Conservation (phyloP, 2,329 filamentous ascomycete species). For the Raffaelea albimanens region DNA sequence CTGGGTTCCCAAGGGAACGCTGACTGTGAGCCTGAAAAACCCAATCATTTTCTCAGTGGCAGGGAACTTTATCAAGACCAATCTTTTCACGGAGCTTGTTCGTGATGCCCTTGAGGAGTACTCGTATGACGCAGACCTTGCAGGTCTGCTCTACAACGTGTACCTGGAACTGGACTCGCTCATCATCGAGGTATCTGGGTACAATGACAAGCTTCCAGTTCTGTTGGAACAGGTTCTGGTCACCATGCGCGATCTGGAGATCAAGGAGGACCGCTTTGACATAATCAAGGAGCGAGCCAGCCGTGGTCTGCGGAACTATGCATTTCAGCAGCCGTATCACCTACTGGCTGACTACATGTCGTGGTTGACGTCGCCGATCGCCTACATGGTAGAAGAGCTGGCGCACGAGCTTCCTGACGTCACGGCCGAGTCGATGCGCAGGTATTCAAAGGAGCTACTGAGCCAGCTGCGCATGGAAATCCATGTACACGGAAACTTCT, state of each 20-base stretch:
- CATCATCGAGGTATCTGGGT: constrained; percentile 72
- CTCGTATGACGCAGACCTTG: constrained; percentile 90
- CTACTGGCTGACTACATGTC: constrained; percentile 77
- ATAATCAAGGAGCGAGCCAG: constrained; percentile 81
- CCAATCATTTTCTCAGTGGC: constrained; percentile 72
- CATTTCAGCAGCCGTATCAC: constrained; percentile 79
- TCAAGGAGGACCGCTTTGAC: constrained; percentile 79
- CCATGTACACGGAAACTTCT: constrained; percentile 83
- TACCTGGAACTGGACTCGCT: constrained; percentile 62
- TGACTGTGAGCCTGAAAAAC: constrained; percentile 72
- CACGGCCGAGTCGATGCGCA: constrained; percentile 62
- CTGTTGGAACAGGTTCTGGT: constrained; percentile 80
- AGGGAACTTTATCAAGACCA: constrained; percentile 66
- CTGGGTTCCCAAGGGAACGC: constrained; percentile 91
- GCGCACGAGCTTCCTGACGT: constrained; percentile 67
- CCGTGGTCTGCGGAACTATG: constrained; percentile 74
- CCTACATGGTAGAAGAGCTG: constrained; percentile 72
- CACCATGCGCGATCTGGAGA: constrained; percentile 73
- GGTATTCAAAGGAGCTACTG: constrained; percentile 73
- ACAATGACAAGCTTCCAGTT: constrained; percentile 92
- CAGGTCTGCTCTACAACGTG: constrained; percentile 79
- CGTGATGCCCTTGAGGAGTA: constrained; percentile 86
- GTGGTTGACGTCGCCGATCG: constrained; percentile 68
- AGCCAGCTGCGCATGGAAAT: constrained; percentile 81
- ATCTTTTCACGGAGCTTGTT: constrained; percentile 76